phyloP scores from a whole-genome alignment of 129 eudicot species.

The Centrapalus pauciflorus region DNA sequence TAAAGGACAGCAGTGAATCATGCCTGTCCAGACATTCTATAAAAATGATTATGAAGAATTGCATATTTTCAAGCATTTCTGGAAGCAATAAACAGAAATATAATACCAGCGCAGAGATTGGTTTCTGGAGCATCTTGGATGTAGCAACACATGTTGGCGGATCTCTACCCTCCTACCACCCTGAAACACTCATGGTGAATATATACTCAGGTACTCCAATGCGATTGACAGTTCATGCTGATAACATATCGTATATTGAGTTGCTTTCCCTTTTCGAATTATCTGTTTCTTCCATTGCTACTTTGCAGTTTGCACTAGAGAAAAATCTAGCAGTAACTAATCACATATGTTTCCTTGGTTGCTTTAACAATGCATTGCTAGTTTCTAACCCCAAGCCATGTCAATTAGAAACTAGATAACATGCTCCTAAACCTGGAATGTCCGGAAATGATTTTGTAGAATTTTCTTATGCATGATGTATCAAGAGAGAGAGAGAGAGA shows the following conservation, averaged over 20 bases:
- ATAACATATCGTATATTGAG: too few relatives aligned
- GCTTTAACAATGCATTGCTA: not conserved
- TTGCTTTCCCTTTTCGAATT: too few relatives aligned
- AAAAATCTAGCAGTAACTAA: not conserved
- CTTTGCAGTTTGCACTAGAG: not conserved
- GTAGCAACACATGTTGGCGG: constrained; percentile 66
- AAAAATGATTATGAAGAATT: constrained; percentile 35
- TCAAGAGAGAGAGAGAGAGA: too few relatives aligned
- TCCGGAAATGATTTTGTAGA: not conserved
- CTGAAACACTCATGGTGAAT: constrained; percentile 72
- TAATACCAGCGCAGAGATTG: constrained; percentile 17
- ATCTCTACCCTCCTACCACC: constrained; percentile 66
- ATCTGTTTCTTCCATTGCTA: not conserved
- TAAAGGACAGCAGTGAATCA: constrained; percentile 22
- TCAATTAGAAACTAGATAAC: not conserved
- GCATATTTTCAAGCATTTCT: constrained; percentile 28
- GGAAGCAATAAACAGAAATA: constrained; percentile 22
- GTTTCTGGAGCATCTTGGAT: constrained; percentile 47
- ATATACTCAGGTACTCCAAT: constrained; percentile 60
- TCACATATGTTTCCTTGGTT: not conserved
- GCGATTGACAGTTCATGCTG: not conserved
- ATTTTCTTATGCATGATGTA: not conserved
- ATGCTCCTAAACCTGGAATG: not conserved
- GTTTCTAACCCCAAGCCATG: not conserved
- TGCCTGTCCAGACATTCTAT: constrained; percentile 15